A percentile compares a stretch with the other conserved stretches of the same genome.
Evolutionary conservation across 1,284 basidiomycete species (phyloP).

Genomic region (Sporisorium iseilematis-ciliati): DNA sequence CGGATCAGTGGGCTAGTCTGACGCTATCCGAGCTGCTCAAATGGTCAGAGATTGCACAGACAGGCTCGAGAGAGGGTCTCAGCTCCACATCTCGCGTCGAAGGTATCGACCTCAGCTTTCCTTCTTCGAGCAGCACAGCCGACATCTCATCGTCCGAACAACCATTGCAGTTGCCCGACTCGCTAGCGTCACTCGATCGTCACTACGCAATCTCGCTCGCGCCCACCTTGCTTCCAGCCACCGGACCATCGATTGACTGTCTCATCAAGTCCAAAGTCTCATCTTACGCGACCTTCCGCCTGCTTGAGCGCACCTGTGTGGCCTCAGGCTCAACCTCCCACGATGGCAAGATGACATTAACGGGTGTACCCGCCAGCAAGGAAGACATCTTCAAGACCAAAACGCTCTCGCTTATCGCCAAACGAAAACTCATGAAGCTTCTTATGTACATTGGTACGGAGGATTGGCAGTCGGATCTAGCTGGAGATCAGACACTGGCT

Average conservation of each 20-base stretch:
- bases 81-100: neutral
- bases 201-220: constrained; percentile 87
- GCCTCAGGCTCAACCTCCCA: constrained; percentile 7
- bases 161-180: constrained; percentile 23
- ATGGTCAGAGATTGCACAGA: constrained; percentile 73
- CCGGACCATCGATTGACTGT: constrained; percentile 83
- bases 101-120: constrained; percentile 29
- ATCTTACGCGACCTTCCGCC: constrained; percentile 87
- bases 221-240: constrained; percentile 83
- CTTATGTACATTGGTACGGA: constrained; percentile 71
- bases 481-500: constrained; percentile 7
- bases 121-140: constrained; percentile 7
- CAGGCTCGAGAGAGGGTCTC: constrained; percentile 18
- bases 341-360: constrained; percentile 11
- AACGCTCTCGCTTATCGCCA: constrained; percentile 82
- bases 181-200: constrained; percentile 47
- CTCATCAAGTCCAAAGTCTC: constrained; percentile 87
- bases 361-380: constrained; percentile 84
- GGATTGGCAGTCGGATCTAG: constrained; percentile 26
- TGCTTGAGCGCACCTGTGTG: constrained; percentile 75
- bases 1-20: constrained; percentile 83
- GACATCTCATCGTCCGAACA: neutral
- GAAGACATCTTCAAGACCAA: constrained; percentile 93
- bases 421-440: constrained; percentile 92
- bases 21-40: constrained; percentile 81